Percentiles rank a stretch among this genome's conserved stretches.
These are phyloP conservation scores for Halteria grandinella DNA, from an alignment of 73 alveolate genomes.

Conservation along the genomic window DNA sequence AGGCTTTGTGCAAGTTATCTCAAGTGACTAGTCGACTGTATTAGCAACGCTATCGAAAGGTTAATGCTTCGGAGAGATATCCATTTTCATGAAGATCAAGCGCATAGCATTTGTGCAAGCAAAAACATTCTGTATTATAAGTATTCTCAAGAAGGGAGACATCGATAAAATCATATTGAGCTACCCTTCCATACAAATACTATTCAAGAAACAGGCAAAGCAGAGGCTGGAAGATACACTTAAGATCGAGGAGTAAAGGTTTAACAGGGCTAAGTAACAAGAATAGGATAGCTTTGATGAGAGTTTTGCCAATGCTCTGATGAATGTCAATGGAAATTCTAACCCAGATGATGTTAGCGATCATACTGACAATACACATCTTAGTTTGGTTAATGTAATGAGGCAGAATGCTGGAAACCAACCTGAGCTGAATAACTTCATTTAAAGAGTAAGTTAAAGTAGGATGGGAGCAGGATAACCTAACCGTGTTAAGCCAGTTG, in stretches of 20 bases:
- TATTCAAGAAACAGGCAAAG: constrained; percentile 53
- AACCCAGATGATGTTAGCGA: neutral
- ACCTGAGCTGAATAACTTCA: neutral
- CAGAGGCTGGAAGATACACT: constrained; percentile 13
- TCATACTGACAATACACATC: neutral
- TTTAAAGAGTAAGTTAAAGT: neutral
- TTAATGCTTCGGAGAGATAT: constrained; percentile 73
- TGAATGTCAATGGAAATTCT: neutral
- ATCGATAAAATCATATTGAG: constrained; percentile 31
- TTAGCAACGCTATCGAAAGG: constrained; percentile 57
- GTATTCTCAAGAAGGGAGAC: constrained; percentile 56
- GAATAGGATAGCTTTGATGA: neutral
- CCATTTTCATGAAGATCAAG: constrained; percentile 59
- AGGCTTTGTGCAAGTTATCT: constrained; percentile 65
- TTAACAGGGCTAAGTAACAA: neutral
- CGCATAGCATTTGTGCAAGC: constrained; percentile 67
- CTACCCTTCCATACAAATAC: constrained; percentile 55
- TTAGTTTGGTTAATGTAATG: neutral
- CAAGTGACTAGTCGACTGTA: constrained; percentile 65
- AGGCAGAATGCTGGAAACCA: neutral
- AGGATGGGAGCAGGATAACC: too few species aligned
- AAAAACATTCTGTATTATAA: constrained; percentile 56
- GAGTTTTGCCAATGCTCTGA: neutral
- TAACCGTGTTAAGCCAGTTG: too few species aligned
- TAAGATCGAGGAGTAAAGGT: neutral